Evolutionary conservation across 768 basidiomycete species (phyloP).

Genomic region (Phlebiopsis gigantea): DNA sequence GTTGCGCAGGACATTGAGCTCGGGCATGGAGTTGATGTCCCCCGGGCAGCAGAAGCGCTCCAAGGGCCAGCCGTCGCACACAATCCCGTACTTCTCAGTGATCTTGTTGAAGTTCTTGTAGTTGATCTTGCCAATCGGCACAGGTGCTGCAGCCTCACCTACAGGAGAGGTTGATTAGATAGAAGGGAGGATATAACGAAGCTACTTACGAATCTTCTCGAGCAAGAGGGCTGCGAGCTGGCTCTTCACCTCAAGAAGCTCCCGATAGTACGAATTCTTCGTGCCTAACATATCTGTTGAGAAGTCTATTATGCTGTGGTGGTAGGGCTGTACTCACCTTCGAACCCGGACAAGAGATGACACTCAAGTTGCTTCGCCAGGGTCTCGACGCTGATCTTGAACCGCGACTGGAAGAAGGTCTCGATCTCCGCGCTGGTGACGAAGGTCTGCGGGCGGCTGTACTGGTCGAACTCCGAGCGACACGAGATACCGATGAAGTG

Average conservation of each 20-base stretch:
- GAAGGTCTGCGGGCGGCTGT: neutral
- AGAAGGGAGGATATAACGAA: neutral
- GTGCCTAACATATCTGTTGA: neutral
- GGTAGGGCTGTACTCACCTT: too few relatives aligned
- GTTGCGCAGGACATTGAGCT: constrained; percentile 11
- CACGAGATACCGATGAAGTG: neutral
- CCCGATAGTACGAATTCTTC: neutral
- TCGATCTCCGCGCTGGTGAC: neutral
- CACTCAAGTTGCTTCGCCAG: neutral
- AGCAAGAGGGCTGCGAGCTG: neutral
- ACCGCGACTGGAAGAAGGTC: neutral
- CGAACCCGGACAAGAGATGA: neutral
- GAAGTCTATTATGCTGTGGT: too few relatives aligned
- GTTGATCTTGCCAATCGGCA: neutral
- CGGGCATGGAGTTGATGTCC: constrained; percentile 3
- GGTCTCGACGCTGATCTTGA: neutral
- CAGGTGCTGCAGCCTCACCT: neutral
- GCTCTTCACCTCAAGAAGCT: neutral
- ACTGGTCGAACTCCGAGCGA: neutral
- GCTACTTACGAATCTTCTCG: neutral
- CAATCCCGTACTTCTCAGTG: neutral
- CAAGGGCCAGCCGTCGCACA: neutral
- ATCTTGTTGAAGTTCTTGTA: neutral
- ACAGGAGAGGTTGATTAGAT: neutral
- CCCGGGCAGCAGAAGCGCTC: neutral